phyloP scores from a whole-genome alignment of 2,329 filamentous ascomycete genomes.

The Purpureocillium takamizusanense region DNA sequence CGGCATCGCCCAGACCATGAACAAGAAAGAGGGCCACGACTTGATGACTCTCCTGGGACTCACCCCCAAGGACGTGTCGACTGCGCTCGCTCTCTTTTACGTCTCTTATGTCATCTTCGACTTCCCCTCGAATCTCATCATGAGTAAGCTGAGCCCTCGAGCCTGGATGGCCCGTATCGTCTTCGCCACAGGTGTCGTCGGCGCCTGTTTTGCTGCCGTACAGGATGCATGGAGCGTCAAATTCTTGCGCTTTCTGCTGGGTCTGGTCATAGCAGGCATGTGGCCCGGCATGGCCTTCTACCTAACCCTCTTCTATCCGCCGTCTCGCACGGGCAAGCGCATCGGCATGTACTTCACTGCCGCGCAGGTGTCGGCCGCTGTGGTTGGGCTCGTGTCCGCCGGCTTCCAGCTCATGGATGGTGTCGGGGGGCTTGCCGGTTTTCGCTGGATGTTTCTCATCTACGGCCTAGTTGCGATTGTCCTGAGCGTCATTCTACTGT shows the following conservation, averaged over 20 bases:
- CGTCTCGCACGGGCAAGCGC: conserved; percentile 74
- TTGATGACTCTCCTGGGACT: conserved; percentile 63
- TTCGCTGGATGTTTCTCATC: conserved; percentile 87
- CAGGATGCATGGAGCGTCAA: conserved; percentile 78
- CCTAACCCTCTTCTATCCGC: conserved; percentile 84
- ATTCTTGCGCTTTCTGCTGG: conserved; percentile 76
- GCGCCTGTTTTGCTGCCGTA: conserved; percentile 75
- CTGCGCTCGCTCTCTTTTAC: conserved; percentile 80
- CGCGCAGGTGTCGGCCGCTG: conserved; percentile 78
- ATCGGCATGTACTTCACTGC: conserved; percentile 89
- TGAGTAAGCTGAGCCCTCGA: conserved; percentile 76
- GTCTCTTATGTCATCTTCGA: conserved; percentile 89
- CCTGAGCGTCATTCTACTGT: conserved; percentile 65
- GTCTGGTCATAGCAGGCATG: conserved; percentile 84
- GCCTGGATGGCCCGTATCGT: conserved; percentile 92
- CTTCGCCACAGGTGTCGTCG: conserved; percentile 76
- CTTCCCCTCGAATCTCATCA: conserved; percentile 77
- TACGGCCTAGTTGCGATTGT: conserved; percentile 70
- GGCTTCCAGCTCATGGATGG: conserved; percentile 91
- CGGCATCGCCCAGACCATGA: conserved; percentile 93
- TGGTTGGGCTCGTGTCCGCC: conserved; percentile 81
- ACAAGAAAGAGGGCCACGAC: conserved; percentile 59
- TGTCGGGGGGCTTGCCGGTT: conserved; percentile 64
- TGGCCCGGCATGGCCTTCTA: conserved; percentile 96
- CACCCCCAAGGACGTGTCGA: conserved; percentile 69